Conservation (phyloP, 1,284 basidiomycete species). For the Cerrena zonata region DNA sequence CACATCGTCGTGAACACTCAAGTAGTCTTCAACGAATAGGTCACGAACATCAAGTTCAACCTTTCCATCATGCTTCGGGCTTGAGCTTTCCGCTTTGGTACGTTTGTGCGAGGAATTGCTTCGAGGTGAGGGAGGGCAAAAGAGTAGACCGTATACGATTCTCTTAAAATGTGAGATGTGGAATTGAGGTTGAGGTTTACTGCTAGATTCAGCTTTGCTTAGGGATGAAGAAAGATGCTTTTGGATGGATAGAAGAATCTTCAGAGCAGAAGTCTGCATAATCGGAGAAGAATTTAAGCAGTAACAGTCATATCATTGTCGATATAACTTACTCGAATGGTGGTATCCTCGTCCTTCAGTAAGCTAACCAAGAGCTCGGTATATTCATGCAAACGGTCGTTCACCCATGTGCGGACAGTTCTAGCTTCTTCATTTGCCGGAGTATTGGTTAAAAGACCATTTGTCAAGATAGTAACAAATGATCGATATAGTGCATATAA, state of each 20-base stretch:
- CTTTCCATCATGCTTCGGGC: conserved; percentile 25
- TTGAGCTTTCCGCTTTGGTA: conserved; percentile 11
- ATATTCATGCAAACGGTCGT: conserved; percentile 65
- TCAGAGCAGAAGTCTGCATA: conserved; percentile 64
- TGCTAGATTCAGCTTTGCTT: conserved; percentile 32
- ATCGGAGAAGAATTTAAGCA: background rate
- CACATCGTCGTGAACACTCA: conserved; percentile 82
- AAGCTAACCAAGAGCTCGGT: conserved; percentile 63
- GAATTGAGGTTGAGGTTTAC: conserved; percentile 47
- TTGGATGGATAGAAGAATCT: conserved; percentile 77
- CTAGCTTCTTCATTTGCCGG: conserved; percentile 45
- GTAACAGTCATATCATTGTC: background rate
- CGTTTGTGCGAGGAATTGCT: conserved; percentile 17
- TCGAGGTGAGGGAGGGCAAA: conserved; percentile 54
- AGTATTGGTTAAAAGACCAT: conserved; percentile 45
- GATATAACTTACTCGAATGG: conserved; percentile 45
- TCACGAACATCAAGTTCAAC: conserved; percentile 58
- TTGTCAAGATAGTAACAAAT: conserved; percentile 63
- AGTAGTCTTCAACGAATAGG: conserved; percentile 64
- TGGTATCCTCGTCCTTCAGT: conserved; percentile 67
- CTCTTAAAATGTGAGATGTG: conserved; percentile 65
- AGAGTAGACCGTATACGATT: conserved; percentile 55
- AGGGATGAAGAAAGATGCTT: conserved; percentile 69
- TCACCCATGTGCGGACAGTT: conserved; percentile 70
- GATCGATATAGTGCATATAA: conserved; percentile 80